Base-by-base conservation (phyloP, 2,329 filamentous ascomycete species). In the Sclerotinia nivalis region DNA sequence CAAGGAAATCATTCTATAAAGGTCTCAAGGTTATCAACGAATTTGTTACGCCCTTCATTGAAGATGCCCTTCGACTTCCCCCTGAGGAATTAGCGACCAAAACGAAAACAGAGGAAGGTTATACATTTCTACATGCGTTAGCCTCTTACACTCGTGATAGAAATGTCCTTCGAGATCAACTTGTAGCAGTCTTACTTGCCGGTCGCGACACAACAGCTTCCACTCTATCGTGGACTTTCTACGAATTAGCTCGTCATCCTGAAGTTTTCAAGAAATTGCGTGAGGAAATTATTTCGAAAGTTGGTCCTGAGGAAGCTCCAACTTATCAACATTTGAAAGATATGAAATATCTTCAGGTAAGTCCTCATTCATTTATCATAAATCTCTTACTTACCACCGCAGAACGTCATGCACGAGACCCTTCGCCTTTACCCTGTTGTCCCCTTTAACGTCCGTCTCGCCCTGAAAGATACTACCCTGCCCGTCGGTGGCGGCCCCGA, bases 41-140 rank as follows among this genome's bases (percentile, higher is more conserved):
- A 61, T 95, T 97, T 75, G 87, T 96, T 67, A 87, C 91, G 78
- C 85, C 86, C 12, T 97, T 91, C 80, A 94, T 97, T 77, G 88
- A 94, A 66, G 85, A 87, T 15, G 88, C 92, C 0, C 86, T 97
- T 9, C 83, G 84, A 6, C 85, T 97, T 47, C 87, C 86, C 2
- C 86, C 87, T 0, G 87, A 88, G 45, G 92, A 97, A 79, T 86
- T 96, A 1, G 88, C 89, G 62, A 85, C 88, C 71, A 93, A 91
- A 81, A 87, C 86, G 69, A 93, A 92, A 77, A 87, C 87, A 12
- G 91, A 92, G 77, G 82, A 86, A 72, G 86, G 85, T 60, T 94
- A 96, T 80, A 96, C 91, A 1, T 97, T 97, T 82, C 86, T 97
- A 28, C 91, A 97, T 80, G 91, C 93, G 43, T 86, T 97, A 2